phyloP scores from a whole-genome alignment of 768 basidiomycete species.

The Naganishia vaughanmartiniae region DNA sequence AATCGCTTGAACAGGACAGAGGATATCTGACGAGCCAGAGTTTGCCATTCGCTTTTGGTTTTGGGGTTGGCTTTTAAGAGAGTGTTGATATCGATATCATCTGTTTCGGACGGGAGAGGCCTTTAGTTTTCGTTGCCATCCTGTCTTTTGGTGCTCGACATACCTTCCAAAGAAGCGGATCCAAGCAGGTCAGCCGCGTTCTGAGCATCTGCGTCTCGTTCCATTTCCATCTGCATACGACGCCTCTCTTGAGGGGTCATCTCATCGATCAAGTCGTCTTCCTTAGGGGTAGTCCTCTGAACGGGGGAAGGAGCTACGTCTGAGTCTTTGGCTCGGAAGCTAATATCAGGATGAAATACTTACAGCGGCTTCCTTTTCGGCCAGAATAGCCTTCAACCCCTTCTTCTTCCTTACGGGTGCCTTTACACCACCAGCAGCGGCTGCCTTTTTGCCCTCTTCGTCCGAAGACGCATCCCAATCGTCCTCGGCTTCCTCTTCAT shows the following conservation, averaged over 20 bases:
- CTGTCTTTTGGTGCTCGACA: background rate
- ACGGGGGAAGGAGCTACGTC: slow-evolving; percentile 11
- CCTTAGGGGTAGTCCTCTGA: background rate
- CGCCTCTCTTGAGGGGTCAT: slow-evolving; percentile 60
- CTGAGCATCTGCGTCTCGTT: slow-evolving; percentile 80
- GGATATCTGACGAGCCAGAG: slow-evolving; percentile 70
- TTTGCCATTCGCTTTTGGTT: slow-evolving; percentile 81
- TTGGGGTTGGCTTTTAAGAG: slow-evolving; percentile 67
- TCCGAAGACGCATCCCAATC: slow-evolving; percentile 85
- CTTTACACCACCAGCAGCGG: slow-evolving; percentile 55
- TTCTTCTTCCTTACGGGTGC: slow-evolving; percentile 88
- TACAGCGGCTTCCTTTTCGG: slow-evolving; percentile 67
- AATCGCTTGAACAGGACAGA: slow-evolving; percentile 74
- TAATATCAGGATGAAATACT: background rate
- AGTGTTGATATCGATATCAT: slow-evolving; percentile 28
- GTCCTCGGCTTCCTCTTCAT: slow-evolving; percentile 80
- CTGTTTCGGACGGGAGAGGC: slow-evolving; percentile 21
- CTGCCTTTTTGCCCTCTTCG: slow-evolving; percentile 63
- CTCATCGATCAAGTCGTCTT: slow-evolving; percentile 49
- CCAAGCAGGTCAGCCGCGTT: slow-evolving; percentile 81
- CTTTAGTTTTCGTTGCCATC: background rate
- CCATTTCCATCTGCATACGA: slow-evolving; percentile 70
- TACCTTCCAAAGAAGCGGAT: slow-evolving; percentile 52
- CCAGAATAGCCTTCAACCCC: slow-evolving; percentile 82
- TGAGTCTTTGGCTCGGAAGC: background rate